Percentiles rank a stretch among this genome's conserved stretches.
Evolutionary conservation across 805 yeast genomes (phyloP).

Genomic region (Wickerhamomyces kurtzmanii): DNA sequence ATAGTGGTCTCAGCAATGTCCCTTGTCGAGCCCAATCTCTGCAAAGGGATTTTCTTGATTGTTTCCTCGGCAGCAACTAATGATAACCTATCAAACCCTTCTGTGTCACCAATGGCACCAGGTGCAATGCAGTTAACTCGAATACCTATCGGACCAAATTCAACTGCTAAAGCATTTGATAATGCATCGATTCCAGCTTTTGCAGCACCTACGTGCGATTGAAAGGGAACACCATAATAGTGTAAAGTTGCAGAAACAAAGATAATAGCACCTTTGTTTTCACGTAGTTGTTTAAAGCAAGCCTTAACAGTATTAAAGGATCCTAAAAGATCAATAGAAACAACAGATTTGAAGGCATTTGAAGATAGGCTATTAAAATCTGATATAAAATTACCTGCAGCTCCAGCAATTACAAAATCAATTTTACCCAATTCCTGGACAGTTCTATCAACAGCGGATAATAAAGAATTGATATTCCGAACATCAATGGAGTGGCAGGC

Average conservation of each 20-base stretch:
- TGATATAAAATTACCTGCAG: constrained; percentile 87
- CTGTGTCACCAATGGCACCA: constrained; percentile 82
- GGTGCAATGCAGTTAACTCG: constrained; percentile 85
- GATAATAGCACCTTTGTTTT: constrained; percentile 60
- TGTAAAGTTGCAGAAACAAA: constrained; percentile 89
- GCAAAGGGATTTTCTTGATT: constrained; percentile 39
- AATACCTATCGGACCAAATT: constrained; percentile 83
- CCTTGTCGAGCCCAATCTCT: constrained; percentile 54
- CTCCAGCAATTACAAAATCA: constrained; percentile 88
- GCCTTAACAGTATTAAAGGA: constrained; percentile 88
- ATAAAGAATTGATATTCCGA: constrained; percentile 51
- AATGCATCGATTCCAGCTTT: constrained; percentile 93
- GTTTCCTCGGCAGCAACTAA: constrained; percentile 28
- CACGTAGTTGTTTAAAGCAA: constrained; percentile 50
- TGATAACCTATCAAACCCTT: constrained; percentile 66
- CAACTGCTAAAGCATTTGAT: constrained; percentile 77
- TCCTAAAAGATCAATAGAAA: constrained; percentile 81
- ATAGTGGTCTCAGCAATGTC: constrained; percentile 90
- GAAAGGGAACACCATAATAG: constrained; percentile 82
- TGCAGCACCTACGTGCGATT: constrained; percentile 88
- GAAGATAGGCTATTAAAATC: constrained; percentile 72
- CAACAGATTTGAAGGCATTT: constrained; percentile 83
- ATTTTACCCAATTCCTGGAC: constrained; percentile 65
- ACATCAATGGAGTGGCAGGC: constrained; percentile 75
- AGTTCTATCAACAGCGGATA: constrained; percentile 53